Evolutionary conservation across 768 basidiomycete genomes (phyloP), one percentile per base, ranked within the genome.

Genomic region (Tulasnella sp.): DNA sequence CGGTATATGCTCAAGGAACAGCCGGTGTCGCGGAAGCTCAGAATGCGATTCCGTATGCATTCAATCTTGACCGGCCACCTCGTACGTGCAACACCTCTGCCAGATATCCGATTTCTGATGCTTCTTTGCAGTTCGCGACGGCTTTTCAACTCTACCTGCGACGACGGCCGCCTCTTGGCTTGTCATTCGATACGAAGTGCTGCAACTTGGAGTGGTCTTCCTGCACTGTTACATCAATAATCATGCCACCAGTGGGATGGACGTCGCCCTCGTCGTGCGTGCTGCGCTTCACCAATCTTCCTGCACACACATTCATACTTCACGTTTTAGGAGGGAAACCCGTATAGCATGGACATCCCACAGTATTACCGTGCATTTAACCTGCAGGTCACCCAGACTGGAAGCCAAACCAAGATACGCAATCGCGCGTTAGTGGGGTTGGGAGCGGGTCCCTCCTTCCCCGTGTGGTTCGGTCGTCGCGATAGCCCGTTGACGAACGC

Each of bases 161-260:
- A 45, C 35, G n/a, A 21, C 17, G 4, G 53, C 40, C 3, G 14
- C 42, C 17, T 17, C n/a, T 27, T 55, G 37, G 39, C 7, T 55
- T 1, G 53, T 55, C 5, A 45, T 55, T 3, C 53, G 53, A n/a
- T 55, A 42, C 23, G 39, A 27, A 8, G 35, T 39, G n/a, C 12
- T 19, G 6, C 27, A 55, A 17, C 53, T 25, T 35, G 50, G 27
- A 6, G 50, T 40, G 19, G 37, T 34, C n/a, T 52, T 52, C 53
- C 31, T 55, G 21, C 37, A 55, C 39, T 41, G 53, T 25, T 40
- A 55, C 21, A 55, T 55, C 42, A 55, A 55, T 15, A 43, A 29
- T 27, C 53, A 55, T 19, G 23, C 21, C 4, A 23, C 31, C 3
- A 40, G 53, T 5, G 53, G 53, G 9, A 55, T 55, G 53, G 53